Evolutionary conservation across 179 eudicot genomes (phyloP).

Genomic region (Spinacia oleracea): DNA sequence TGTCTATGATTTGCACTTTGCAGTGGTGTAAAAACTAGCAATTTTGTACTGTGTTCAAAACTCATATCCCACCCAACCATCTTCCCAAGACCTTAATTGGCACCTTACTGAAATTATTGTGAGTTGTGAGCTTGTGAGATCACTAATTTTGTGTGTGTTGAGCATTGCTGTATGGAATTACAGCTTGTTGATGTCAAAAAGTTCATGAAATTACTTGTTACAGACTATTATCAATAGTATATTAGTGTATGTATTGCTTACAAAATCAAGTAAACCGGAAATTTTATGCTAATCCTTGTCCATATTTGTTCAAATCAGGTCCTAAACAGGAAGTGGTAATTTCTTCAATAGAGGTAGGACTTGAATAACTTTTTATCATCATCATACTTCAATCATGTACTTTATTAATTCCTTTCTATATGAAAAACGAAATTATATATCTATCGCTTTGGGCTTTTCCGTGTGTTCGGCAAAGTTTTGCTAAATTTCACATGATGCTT

Average conservation of each 20-base stretch:
- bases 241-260: not conserved
- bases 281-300: not conserved
- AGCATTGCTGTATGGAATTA: not conserved
- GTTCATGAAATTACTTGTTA: not conserved
- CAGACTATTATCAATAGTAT: not conserved
- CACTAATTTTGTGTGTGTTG: no score
- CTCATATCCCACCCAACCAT: not conserved
- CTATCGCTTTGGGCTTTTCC: not conserved
- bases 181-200: not conserved
- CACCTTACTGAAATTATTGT: no score
- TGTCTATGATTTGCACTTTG: not conserved
- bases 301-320: slow-evolving; percentile 3
- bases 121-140: no score
- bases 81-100: not conserved
- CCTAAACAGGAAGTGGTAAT: not conserved
- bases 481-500: not conserved
- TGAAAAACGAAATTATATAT: no score
- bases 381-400: not conserved
- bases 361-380: not conserved
- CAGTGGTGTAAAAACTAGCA: not conserved
- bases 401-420: no score
- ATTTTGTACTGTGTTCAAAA: not conserved
- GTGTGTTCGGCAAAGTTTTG: not conserved
- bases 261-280: not conserved
- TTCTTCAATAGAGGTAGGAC: not conserved